A percentile compares a stretch with the other conserved stretches of the same genome.
phyloP scores from a whole-genome alignment of 1,284 basidiomycete genomes.

The Ustilago xerochloae region DNA sequence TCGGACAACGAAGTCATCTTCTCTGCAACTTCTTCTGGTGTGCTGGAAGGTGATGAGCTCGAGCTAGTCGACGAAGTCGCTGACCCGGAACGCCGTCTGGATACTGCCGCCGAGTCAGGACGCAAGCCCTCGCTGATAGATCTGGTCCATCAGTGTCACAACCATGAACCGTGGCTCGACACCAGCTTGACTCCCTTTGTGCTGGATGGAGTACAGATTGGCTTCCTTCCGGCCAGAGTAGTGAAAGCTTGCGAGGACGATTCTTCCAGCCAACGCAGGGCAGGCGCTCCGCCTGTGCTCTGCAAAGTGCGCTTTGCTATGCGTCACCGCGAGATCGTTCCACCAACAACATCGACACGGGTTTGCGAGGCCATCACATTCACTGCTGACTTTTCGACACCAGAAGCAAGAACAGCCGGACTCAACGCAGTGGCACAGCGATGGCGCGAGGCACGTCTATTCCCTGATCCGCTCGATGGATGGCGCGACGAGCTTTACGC shows the following conservation, averaged over 20 bases:
- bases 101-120: not conserved
- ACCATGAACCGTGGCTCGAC: slow-evolving; percentile 63
- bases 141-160: slow-evolving; percentile 57
- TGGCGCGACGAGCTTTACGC: slow-evolving; percentile 64
- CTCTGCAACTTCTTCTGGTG: slow-evolving; percentile 28
- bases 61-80: slow-evolving; percentile 30
- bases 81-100: slow-evolving; percentile 19
- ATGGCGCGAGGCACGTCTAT: slow-evolving; percentile 45
- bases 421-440: slow-evolving; percentile 44
- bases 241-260: slow-evolving; percentile 46
- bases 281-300: slow-evolving; percentile 14
- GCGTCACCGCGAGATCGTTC: slow-evolving; percentile 35
- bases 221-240: slow-evolving; percentile 52
- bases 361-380: slow-evolving; percentile 41
- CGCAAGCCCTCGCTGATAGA: slow-evolving; percentile 42
- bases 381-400: slow-evolving; percentile 8
- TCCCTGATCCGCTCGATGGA: slow-evolving; percentile 66
- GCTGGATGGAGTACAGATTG: slow-evolving; percentile 59
- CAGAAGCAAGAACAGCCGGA: slow-evolving; percentile 34
- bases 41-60: slow-evolving; percentile 22
- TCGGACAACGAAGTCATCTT: slow-evolving; percentile 37
- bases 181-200: slow-evolving; percentile 46
- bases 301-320: slow-evolving; percentile 32
- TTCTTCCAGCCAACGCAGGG: slow-evolving; percentile 12
- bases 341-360: slow-evolving; percentile 14